Evolutionary conservation across 495 filamentous ascomycete genomes (phyloP).

Genomic region (Hypoxylon crocopeplum): DNA sequence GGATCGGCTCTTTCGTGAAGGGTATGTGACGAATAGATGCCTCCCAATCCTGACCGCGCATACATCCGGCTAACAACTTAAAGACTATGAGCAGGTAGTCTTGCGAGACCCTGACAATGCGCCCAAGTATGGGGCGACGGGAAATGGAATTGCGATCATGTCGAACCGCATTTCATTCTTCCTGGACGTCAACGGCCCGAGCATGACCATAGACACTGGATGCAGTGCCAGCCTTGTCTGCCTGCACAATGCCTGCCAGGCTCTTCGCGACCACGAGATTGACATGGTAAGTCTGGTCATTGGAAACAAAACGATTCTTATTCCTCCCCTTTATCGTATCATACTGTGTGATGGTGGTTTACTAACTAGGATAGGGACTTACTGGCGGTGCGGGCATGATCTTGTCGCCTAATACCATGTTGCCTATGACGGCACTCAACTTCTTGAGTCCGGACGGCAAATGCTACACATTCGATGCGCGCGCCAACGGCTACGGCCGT

Average conservation of each 20-base stretch:
- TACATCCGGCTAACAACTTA: slow-evolving; percentile 8
- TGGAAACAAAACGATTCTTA: background rate
- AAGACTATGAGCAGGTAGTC: slow-evolving; percentile 46
- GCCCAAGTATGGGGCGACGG: slow-evolving; percentile 35
- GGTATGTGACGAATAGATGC: slow-evolving; percentile 26
- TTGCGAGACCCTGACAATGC: slow-evolving; percentile 32
- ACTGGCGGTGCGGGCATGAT: slow-evolving; percentile 42
- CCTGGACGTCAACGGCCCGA: slow-evolving; percentile 53
- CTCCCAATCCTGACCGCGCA: background rate
- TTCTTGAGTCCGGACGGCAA: slow-evolving; percentile 48
- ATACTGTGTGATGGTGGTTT: background rate
- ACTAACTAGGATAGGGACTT: slow-evolving; percentile 34
- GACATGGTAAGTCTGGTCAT: slow-evolving; percentile 27
- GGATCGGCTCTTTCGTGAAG: slow-evolving; percentile 47
- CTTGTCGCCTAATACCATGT: slow-evolving; percentile 39
- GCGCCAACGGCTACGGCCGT: slow-evolving; percentile 70
- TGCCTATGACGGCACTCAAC: slow-evolving; percentile 34
- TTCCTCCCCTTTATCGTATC: background rate
- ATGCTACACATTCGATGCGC: slow-evolving; percentile 53
- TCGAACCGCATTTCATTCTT: slow-evolving; percentile 61
- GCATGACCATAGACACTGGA: slow-evolving; percentile 78
- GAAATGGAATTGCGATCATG: slow-evolving; percentile 50
- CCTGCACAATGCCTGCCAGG: slow-evolving; percentile 72
- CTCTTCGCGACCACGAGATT: slow-evolving; percentile 60
- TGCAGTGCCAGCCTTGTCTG: slow-evolving; percentile 70